Evolutionary conservation across 2,329 filamentous ascomycete genomes (phyloP).

Genomic region (Ophiostoma himal-ulmi): DNA sequence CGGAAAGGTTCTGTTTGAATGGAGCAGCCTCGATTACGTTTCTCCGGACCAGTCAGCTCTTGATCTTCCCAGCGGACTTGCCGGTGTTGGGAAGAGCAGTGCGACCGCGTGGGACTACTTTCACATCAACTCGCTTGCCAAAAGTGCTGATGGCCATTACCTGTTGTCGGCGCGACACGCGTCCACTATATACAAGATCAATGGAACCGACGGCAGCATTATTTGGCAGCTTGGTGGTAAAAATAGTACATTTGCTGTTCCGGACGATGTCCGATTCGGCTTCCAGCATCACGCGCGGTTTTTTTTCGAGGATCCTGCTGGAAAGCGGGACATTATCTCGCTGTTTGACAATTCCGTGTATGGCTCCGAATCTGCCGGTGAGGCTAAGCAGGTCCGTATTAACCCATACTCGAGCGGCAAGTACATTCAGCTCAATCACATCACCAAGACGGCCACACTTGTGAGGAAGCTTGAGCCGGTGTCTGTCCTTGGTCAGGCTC

Average conservation of each 20-base stretch:
- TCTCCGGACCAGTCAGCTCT: background rate
- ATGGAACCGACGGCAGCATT: background rate
- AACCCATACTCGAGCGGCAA: constrained; percentile 1
- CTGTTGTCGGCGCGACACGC: constrained; percentile 36
- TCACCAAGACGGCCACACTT: background rate
- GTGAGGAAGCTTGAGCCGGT: background rate
- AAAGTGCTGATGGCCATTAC: constrained; percentile 41
- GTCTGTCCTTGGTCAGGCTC: background rate
- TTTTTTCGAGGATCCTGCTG: background rate
- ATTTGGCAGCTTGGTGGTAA: background rate
- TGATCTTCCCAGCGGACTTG: background rate
- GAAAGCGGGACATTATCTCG: background rate
- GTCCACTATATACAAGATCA: background rate
- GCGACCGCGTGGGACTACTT: constrained; percentile 44
- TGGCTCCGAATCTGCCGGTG: background rate
- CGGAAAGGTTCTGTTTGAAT: background rate
- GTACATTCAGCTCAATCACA: background rate
- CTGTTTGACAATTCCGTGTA: background rate
- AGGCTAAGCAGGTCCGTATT: background rate
- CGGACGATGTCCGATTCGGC: background rate
- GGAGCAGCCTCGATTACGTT: background rate
- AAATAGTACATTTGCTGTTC: background rate
- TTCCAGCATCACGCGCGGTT: background rate
- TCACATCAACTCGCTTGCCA: constrained; percentile 47
- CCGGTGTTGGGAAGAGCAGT: background rate